Percentiles rank a stretch among this genome's conserved stretches.
phyloP scores from a whole-genome alignment of 2,329 filamentous ascomycete species.

The Magnaporthiopsis incrustans region DNA sequence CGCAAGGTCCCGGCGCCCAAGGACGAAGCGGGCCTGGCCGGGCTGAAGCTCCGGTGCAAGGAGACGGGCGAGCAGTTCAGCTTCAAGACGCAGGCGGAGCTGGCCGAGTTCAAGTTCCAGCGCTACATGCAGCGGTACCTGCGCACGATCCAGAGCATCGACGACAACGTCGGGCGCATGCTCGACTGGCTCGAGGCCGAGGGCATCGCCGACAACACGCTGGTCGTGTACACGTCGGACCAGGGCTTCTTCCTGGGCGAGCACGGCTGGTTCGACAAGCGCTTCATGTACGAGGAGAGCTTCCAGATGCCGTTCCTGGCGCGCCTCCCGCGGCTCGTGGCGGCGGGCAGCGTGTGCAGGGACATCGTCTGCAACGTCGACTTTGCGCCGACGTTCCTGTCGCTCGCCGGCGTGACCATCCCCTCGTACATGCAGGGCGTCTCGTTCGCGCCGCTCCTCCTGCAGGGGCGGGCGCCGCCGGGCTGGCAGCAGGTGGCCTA shows the following conservation, averaged over 20 bases:
- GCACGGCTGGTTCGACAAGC: constrained; percentile 51
- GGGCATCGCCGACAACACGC: constrained; percentile 34
- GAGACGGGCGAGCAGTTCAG: constrained; percentile 37
- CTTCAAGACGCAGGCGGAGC: constrained; percentile 31
- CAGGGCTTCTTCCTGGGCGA: constrained; percentile 50
- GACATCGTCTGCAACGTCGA: constrained; percentile 47
- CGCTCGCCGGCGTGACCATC: constrained; percentile 29
- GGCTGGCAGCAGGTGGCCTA: constrained; percentile 45
- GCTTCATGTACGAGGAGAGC: constrained; percentile 49
- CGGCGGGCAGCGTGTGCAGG: constrained; percentile 28
- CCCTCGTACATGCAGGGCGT: constrained; percentile 45
- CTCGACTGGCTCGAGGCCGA: constrained; percentile 36
- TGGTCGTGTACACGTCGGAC: constrained; percentile 46
- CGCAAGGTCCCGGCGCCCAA: constrained; percentile 31
- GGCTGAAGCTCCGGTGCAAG: constrained; percentile 32
- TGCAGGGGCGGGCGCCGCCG: constrained; percentile 24
- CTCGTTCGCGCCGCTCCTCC: constrained; percentile 31
- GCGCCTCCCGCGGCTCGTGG: constrained; percentile 34
- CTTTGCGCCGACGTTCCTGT: constrained; percentile 42
- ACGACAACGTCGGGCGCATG: constrained; percentile 42
- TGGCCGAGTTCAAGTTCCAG: constrained; percentile 47
- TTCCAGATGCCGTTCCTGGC: constrained; percentile 50
- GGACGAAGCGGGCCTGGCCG: constrained; percentile 18
- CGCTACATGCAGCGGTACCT: constrained; percentile 49
- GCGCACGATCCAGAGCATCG: constrained; percentile 41